Evolutionary conservation across 2,329 filamentous ascomycete genomes (phyloP).

Genomic region (Colletotrichum chlorophyti): DNA sequence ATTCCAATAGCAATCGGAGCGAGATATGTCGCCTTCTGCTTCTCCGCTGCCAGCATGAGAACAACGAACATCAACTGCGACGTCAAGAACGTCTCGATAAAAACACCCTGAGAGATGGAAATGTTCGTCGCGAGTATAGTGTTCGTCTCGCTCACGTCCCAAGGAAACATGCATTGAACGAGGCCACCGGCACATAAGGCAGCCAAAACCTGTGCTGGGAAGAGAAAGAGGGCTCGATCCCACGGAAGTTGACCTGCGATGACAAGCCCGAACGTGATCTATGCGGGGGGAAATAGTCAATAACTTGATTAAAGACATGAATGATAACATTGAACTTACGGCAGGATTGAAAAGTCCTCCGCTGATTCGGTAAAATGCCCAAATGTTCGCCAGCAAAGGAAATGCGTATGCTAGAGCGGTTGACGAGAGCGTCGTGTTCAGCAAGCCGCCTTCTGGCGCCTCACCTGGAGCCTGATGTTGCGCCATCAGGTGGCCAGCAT

Average conservation of each 20-base stretch:
- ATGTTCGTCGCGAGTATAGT: background rate
- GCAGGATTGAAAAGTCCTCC: slow-evolving; percentile 57
- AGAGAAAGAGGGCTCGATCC: slow-evolving; percentile 57
- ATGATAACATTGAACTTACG: background rate
- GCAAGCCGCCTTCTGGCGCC: slow-evolving; percentile 43
- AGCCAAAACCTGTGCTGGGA: slow-evolving; percentile 63
- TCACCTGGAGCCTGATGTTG: background rate
- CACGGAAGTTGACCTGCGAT: slow-evolving; percentile 62
- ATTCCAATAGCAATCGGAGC: slow-evolving; percentile 77
- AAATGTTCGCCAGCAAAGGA: slow-evolving; percentile 59
- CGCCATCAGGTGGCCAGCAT: slow-evolving; percentile 46
- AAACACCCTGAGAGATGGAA: slow-evolving; percentile 61
- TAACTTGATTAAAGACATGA: fast-evolving
- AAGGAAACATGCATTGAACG: slow-evolving; percentile 61
- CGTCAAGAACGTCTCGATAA: slow-evolving; percentile 72
- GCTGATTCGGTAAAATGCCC: slow-evolving; percentile 62
- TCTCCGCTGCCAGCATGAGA: slow-evolving; percentile 75
- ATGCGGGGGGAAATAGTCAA: background rate
- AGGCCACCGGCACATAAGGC: slow-evolving; percentile 66
- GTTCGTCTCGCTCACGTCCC: slow-evolving; percentile 56
- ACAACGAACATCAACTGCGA: slow-evolving; percentile 68
- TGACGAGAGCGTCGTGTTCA: slow-evolving; percentile 43
- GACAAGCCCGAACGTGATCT: slow-evolving; percentile 64
- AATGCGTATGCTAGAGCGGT: slow-evolving; percentile 55
- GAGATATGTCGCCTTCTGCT: slow-evolving; percentile 74